phyloP scores from a whole-genome alignment of 441 rosid species.

The Cnidoscolus chayamansa region DNA sequence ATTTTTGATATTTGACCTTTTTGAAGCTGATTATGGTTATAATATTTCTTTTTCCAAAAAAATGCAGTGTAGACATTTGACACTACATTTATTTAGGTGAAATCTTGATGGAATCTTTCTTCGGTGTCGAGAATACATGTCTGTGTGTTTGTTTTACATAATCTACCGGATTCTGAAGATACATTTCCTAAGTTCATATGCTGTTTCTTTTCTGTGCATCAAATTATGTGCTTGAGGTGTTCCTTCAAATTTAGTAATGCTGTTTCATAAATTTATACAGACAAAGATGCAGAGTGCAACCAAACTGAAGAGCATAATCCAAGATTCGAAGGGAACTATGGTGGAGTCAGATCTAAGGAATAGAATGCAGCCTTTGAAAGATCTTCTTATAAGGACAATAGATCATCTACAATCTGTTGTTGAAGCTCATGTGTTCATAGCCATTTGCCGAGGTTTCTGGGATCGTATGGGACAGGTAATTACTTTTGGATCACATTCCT shows the following conservation, averaged over 20 bases:
- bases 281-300: slow-evolving; percentile 74
- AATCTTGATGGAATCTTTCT: neutral
- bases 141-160: neutral
- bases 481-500: neutral
- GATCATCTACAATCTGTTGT: slow-evolving; percentile 73
- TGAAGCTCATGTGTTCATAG: slow-evolving; percentile 70
- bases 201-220: neutral
- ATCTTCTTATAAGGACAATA: slow-evolving; percentile 66
- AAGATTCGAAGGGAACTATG: slow-evolving; percentile 77
- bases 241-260: too few species aligned
- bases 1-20: neutral
- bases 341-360: slow-evolving; percentile 71
- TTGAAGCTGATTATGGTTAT: neutral
- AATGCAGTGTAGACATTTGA: neutral
- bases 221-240: neutral
- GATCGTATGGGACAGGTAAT: slow-evolving; percentile 91
- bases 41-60: neutral
- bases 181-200: neutral
- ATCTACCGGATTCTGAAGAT: neutral
- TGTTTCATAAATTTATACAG: slow-evolving; percentile 29
- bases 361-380: slow-evolving; percentile 80
- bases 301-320: slow-evolving; percentile 84
- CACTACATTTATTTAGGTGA: neutral
- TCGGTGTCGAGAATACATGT: neutral
- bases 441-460: slow-evolving; percentile 89